Evolutionary conservation across 108 stramenopile genomes (phyloP).

Genomic region (Discostella stelligeroides): DNA sequence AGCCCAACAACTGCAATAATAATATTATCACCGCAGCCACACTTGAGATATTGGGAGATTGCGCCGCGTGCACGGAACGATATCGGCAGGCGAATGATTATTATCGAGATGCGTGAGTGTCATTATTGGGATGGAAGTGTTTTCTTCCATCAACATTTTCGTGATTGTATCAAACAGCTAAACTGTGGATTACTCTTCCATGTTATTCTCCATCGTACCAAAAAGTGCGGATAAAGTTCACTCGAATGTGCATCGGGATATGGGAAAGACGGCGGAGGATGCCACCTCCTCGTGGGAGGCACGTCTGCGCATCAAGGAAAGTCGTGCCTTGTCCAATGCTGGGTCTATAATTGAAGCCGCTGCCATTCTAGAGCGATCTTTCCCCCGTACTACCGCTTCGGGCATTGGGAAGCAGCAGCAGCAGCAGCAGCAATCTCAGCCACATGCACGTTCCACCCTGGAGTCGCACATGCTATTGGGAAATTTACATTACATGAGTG

Average conservation of each 20-base stretch:
- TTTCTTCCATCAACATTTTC: too few species aligned
- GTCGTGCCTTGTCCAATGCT: slow-evolving; percentile 62
- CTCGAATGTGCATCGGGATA: neutral
- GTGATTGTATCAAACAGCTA: too few species aligned
- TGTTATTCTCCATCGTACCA: neutral
- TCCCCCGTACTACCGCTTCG: slow-evolving; percentile 38
- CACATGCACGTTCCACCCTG: slow-evolving; percentile 31
- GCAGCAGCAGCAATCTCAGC: neutral
- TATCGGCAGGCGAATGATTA: slow-evolving; percentile 64
- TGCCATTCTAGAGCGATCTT: slow-evolving; percentile 68
- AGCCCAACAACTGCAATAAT: neutral
- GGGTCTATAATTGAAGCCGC: slow-evolving; percentile 74
- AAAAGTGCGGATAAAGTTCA: slow-evolving; percentile 2
- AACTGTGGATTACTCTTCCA: too few species aligned
- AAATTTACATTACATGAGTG: slow-evolving; percentile 58
- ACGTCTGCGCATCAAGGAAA: slow-evolving; percentile 72
- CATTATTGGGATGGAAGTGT: too few species aligned
- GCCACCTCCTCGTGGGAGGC: slow-evolving; percentile 44
- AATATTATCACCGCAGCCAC: slow-evolving; percentile 23
- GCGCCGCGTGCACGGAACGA: slow-evolving; percentile 56
- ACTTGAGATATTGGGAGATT: slow-evolving; percentile 75
- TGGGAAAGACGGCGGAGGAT: neutral
- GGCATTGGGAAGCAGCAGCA: neutral
- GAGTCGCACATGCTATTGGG: slow-evolving; percentile 76
- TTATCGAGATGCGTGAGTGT: slow-evolving; percentile 53